Base-by-base conservation (phyloP, 257 asterid genomes). In the Salvia splendens region DNA sequence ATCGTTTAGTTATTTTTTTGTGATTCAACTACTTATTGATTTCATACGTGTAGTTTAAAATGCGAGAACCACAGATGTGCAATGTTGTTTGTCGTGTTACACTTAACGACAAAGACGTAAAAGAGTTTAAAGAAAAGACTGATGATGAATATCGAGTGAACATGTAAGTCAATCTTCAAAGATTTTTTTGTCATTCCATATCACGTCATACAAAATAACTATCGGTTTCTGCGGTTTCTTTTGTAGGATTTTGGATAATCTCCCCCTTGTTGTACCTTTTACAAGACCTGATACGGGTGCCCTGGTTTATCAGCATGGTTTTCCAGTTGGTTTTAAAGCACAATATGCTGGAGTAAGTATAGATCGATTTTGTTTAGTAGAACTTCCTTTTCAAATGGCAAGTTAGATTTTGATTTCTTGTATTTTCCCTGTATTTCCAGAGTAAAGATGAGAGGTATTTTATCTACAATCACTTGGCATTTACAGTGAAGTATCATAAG, bases 191-290 rank as follows among this genome's bases (percentile, higher is more conserved):
- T 10, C 42, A n/a, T 51, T 57, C 62, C 14, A 4, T 36, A 3
- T 79, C 64, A 69, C 0, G 30, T 24, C 30, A 24, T 24, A 24
- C 3, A 24, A 20, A 20, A 20, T 24, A 24, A 24, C 30, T 1
- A 24, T 2, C 30, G 30, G 30, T 24, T 24, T 24, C 30, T 24
- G 30, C 2, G 30, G 1, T 70, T 57, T 50, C 14, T 53, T 71
- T 38, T 32, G 36, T 84, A 86, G 97, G 97, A 91, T 91, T 66
- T 82, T 91, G 83, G 97, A 91, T 78, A 91, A 91, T 78, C 96
- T 91, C 47, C 96, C 97, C 53, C 88, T 91, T 53, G 96, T 91
- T 70, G 77, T 84, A 81, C 97, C 97, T 58, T 84, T 71, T 7
- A 85, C 75, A 55, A 77, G 91, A 75, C 62, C 80, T 50, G 90